Base-by-base conservation (phyloP, 1,284 basidiomycete species). In the Exsudoporus floridanus region DNA sequence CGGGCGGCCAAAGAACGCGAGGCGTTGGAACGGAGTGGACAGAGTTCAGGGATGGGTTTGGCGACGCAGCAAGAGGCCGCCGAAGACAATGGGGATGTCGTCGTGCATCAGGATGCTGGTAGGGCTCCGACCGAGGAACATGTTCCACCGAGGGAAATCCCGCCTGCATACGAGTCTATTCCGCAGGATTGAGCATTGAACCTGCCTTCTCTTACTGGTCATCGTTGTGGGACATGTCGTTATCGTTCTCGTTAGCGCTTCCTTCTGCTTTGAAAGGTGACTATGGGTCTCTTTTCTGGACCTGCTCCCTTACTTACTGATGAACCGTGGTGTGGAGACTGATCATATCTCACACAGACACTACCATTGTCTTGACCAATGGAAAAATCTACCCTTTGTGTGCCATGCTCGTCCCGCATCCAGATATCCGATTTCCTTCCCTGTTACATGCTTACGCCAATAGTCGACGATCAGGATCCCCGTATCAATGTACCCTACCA, bases 101-200 rank as follows among this genome's bases (percentile, higher is more conserved):
- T 69, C 10, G 69, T 72, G 1, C 67, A 70, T 41, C 60, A 61
- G 25, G 67, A 70, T 33, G 67, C 54, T 0, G 70, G 67, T 3
- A 44, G 67, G 33, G 67, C 65, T 0, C 61, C 60, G 4, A 39
- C 31, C 42, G 60, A 59, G 7, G 58, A 64, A 31, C 60, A 48
- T n/a, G 19, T 16, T 1, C 49, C 54, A 16, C 63, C 59, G 7
- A 60, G 54, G 21, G 70, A 70, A 54, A 70, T 70, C 12, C 67
- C 67, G 0, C 70, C 67, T 9, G 40, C 69, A 1, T 70, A 70
- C 45, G 67, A 70, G 0, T 71, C 69, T 6, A 71, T 68, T 31
- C 53, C 31, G 38, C 61, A 42, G 18, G 61, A 65, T 23, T 62
- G 49, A 56, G 35, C 39, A 5, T 16, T 7, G 5, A 34, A 38